A percentile compares a stretch with the other conserved stretches of the same genome.
Conservation (phyloP, 495 filamentous ascomycete species). For the Penicillium malachiteum region DNA sequence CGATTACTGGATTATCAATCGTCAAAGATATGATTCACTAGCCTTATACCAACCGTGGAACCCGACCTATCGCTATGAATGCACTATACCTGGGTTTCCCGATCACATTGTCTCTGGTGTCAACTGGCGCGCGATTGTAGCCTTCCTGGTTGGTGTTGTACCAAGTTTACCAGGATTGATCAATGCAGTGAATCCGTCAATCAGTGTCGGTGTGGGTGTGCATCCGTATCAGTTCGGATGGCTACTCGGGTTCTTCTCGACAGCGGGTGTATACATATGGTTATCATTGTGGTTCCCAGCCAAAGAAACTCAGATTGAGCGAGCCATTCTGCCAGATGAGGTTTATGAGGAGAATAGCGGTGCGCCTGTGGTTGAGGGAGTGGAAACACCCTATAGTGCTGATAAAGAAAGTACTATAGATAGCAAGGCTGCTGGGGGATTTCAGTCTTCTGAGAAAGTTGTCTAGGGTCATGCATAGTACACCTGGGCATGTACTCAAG, state of each 20-base stretch:
- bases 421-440: too few relatives aligned
- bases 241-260: conserved; percentile 52
- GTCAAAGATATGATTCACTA: conserved; percentile 57
- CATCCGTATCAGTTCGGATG: conserved; percentile 58
- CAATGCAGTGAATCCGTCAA: conserved; percentile 44
- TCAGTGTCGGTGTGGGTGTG: conserved; percentile 46
- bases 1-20: conserved; percentile 69
- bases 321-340: conserved; percentile 49
- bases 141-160: conserved; percentile 61
- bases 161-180: conserved; percentile 62
- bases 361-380: conserved; percentile 28
- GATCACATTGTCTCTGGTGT: conserved; percentile 34
- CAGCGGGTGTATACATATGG: conserved; percentile 45
- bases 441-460: too few relatives aligned
- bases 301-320: conserved; percentile 37
- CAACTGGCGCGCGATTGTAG: conserved; percentile 65
- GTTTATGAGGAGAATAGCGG: conserved; percentile 35
- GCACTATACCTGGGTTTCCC: conserved; percentile 21
- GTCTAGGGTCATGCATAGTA: too few relatives aligned
- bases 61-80: conserved; percentile 52
- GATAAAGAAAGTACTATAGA: conserved; percentile 2
- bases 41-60: conserved; percentile 43
- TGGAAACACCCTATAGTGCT: conserved; percentile 19
- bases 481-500: too few relatives aligned
- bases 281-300: conserved; percentile 40